Percentiles rank a stretch among this genome's conserved stretches.
These are phyloP conservation scores for Pseudocercospora fuligena DNA, from an alignment of 2,329 filamentous ascomycete species.

Conservation along the genomic window DNA sequence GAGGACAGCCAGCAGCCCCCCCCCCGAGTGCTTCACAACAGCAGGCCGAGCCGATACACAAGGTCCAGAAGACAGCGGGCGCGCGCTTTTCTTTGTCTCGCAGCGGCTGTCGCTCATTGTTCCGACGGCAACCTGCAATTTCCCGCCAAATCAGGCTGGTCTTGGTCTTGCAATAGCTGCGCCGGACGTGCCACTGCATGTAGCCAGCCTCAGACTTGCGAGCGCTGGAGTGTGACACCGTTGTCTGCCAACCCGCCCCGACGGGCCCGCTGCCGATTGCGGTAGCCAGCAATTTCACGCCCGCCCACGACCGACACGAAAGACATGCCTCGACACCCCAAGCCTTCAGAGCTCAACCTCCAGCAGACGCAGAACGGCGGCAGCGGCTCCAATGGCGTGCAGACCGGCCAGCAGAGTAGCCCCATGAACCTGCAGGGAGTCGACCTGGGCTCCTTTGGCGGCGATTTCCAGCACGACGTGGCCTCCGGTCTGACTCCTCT, in stretches of 20 bases:
- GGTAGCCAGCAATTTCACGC: conserved; percentile 28
- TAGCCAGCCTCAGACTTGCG: conserved; percentile 27
- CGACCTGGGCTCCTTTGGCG: conserved; percentile 44
- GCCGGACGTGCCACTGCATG: conserved; percentile 26
- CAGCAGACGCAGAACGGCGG: conserved; percentile 30
- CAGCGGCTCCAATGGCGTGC: conserved; percentile 22
- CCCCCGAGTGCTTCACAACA: conserved; percentile 8
- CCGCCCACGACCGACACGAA: conserved; percentile 13
- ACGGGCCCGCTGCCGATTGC: conserved; percentile 29
- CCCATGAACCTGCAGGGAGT: conserved; percentile 43
- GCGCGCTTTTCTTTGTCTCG: conserved; percentile 25
- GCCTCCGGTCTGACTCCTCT: conserved; percentile 31
- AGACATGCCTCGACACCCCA: conserved; percentile 39
- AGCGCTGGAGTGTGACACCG: conserved; percentile 26
- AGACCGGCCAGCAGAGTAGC: conserved; percentile 37
- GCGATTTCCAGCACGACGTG: conserved; percentile 36
- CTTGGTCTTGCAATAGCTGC: conserved; percentile 25
- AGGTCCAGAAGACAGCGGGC: conserved; percentile 15
- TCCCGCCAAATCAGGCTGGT: conserved; percentile 26
- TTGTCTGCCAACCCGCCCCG: conserved; percentile 27
- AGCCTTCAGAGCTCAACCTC: conserved; percentile 40
- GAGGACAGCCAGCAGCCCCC: conserved; percentile 7
- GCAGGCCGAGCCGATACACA: conserved; percentile 19
- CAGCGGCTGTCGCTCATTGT: conserved; percentile 32
- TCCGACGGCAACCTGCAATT: conserved; percentile 26